Evolutionary conservation across 73 alveolate genomes (phyloP).

Genomic region (Effrenium voratum): DNA sequence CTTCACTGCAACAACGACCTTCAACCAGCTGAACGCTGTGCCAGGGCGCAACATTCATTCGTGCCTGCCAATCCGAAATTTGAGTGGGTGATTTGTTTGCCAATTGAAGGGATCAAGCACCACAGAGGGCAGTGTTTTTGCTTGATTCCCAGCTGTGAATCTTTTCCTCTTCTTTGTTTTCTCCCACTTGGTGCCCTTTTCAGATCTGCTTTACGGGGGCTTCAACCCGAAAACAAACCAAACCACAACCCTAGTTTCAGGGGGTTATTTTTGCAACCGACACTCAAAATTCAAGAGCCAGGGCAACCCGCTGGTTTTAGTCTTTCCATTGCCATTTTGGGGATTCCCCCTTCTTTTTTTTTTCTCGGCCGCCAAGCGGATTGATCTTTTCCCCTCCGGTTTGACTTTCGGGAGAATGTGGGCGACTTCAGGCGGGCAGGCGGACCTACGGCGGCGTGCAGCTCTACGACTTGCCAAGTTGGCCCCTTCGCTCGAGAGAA

Average conservation of each 20-base stretch:
- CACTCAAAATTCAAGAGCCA: no score
- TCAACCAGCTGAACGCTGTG: neutral
- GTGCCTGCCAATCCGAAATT: neutral
- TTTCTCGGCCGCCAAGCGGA: neutral
- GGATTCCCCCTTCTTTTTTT: no score
- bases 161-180: neutral
- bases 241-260: neutral
- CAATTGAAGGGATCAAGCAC: neutral
- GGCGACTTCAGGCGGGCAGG: neutral
- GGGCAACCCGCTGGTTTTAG: no score
- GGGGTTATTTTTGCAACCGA: neutral
- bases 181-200: neutral
- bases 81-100: neutral
- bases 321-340: no score
- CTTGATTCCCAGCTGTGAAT: neutral
- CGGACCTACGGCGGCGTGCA: constrained; percentile 14
- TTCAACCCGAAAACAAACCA: neutral
- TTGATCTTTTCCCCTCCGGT: no score
- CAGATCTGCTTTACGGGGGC: neutral
- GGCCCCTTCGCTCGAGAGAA: neutral
- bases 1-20: constrained; percentile 1
- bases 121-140: neutral
- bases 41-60: neutral
- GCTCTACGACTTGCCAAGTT: neutral
- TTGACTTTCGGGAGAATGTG: neutral